Evolutionary conservation across 257 asterid genomes (phyloP), one percentile per base, ranked within the genome.

Genomic region (Penstemon newberryi): DNA sequence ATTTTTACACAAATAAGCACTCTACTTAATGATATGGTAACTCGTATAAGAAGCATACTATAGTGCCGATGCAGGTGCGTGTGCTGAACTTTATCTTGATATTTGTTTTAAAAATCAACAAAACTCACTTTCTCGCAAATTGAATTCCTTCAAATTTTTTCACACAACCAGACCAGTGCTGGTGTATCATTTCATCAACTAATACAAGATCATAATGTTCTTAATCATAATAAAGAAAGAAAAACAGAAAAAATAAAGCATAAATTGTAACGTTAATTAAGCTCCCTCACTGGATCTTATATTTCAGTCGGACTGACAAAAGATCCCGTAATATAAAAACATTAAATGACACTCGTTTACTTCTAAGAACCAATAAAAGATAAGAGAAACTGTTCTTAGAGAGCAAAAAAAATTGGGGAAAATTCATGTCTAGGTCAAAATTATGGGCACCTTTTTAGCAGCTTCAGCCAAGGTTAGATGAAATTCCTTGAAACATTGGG

Each of bases 401-500:
- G 40, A 67, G 33, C 9, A 64, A 70, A 70, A 64, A 41, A 69
- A 44, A 59, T 38, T 40, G 38, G 56, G 47, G 69, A 74, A 65
- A 59, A 72, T 50, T 25, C 59, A 46, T 56, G 33, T 25, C 33
- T 25, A 25, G 33, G 33, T 25, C 1, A 19, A 53, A 43, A 59
- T 66, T 13, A 60, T 50, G 36, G 51, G 61, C 64, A 94, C 97
- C 99, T 81, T 82, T 78, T 60, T 80, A 72, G 95, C 88, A 70
- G 97, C 92, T 72, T 80, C 84, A 39, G 85, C 83, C 87, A 94
- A 75, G 70, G 76, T 76, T 45, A 38, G 57, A 79, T 94, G 97
- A 82, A 94, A 91, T 75, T 89, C 88, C 78, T 77, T 87, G 47
- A 91, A 94, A 87, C 99, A 94, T 67, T 78, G 83, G 55, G 91